Evolutionary conservation across 768 basidiomycete genomes (phyloP), one percentile per base, ranked within the genome.

Genomic region (Lactifluus hygrophoroides): DNA sequence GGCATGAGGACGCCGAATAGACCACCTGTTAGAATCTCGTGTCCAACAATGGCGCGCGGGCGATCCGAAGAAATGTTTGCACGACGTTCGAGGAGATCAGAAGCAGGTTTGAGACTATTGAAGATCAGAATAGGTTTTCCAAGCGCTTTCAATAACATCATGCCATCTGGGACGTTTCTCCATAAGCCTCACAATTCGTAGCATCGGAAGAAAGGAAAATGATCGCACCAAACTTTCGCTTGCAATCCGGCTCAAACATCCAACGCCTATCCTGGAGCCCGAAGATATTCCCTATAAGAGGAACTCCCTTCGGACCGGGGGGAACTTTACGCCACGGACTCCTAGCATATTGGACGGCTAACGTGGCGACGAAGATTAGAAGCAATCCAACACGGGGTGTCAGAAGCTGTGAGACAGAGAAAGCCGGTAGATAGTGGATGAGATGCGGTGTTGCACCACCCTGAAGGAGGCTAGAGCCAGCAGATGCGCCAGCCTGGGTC

Each of bases 81-180:
- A 16, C 72, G 70, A 38, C 71, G 70, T 19, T 75, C 73, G 16
- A 77, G 64, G 10, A 79, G 66, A 10, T 79, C 77, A 7, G 45
- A 52, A 1, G 69, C 72, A 17, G 67, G 64, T 47, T 66, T 65
- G 44, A 66, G 65, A 25, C 65, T 67, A 61, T 73, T 74, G 16
- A 73, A 50, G 4, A 75, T 63, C 25, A 74, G 14, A 13, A 71
- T 28, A 4, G 45, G 54, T 11, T 47, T 35, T 25, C 58, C 58
- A 37, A 51, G 23, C 5, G 30, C 55, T 37, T 43, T 51, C 34
- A 60, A n/a, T 13, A 35, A 57, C 48, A 60, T 56, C 11, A 60
- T 34, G 19, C 57, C 28, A 21, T 38, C 54, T 59, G 3, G 13
- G 16, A 27, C 37, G 17, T 30, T 28, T 32, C 28, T 23, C n/a